Evolutionary conservation across 208 protist genomes (phyloP).

Genomic region (Leishmania tarentolae): DNA sequence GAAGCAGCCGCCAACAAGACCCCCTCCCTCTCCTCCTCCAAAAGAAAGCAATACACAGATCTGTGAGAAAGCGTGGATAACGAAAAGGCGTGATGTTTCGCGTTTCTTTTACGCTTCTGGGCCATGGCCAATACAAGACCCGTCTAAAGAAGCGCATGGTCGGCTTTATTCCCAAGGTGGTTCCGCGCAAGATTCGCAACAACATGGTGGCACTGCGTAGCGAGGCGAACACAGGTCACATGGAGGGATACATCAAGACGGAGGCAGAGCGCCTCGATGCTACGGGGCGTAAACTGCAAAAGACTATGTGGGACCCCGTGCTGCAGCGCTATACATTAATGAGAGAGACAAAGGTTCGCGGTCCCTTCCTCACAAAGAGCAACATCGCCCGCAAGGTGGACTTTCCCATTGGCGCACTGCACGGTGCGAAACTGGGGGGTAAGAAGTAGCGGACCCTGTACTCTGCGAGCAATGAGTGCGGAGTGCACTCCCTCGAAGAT

Average conservation of each 20-base stretch:
- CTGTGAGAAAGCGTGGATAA: not conserved
- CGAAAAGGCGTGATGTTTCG: slow-evolving; percentile 38
- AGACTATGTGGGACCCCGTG: slow-evolving; percentile 77
- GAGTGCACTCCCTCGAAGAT: not conserved
- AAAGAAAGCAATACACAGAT: not conserved
- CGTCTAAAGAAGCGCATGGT: slow-evolving; percentile 89
- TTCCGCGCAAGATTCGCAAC: slow-evolving; percentile 83
- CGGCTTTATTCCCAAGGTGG: slow-evolving; percentile 83
- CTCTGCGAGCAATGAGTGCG: not conserved
- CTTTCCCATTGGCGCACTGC: slow-evolving; percentile 40
- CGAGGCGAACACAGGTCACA: slow-evolving; percentile 84
- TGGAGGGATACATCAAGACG: slow-evolving; percentile 86
- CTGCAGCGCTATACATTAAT: slow-evolving; percentile 78
- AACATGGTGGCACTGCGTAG: slow-evolving; percentile 82
- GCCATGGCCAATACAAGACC: slow-evolving; percentile 87
- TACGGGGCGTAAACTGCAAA: slow-evolving; percentile 80
- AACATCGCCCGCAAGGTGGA: slow-evolving; percentile 64
- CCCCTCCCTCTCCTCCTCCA: no score
- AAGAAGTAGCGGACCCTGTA: slow-evolving; percentile 12
- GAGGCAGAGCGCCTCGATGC: slow-evolving; percentile 74
- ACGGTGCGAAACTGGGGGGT: slow-evolving; percentile 2
- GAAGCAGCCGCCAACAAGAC: not conserved
- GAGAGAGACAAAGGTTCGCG: slow-evolving; percentile 81
- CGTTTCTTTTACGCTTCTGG: slow-evolving; percentile 34
- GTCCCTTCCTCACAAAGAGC: slow-evolving; percentile 83